Evolutionary conservation across 257 asterid genomes (phyloP).

Genomic region (Catharanthus roseus): DNA sequence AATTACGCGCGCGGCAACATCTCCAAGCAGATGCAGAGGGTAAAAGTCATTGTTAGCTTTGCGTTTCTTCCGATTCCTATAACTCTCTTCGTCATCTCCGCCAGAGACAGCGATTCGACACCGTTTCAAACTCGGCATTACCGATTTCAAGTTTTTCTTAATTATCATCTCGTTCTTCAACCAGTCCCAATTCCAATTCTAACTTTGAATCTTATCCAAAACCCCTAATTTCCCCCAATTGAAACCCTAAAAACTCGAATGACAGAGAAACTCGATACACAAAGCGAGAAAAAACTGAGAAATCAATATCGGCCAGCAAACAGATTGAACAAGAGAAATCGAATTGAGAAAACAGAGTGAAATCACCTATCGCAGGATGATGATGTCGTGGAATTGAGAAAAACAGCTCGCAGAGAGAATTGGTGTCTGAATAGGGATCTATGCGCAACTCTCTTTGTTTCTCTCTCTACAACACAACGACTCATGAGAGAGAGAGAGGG

Average conservation of each 20-base stretch:
- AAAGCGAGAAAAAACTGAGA: not conserved
- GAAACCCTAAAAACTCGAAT: constrained; percentile 25
- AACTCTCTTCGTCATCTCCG: constrained; percentile 58
- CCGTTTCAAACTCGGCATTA: constrained; percentile 92
- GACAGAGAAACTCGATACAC: constrained; percentile 16
- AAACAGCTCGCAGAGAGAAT: constrained; percentile 5
- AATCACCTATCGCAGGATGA: constrained; percentile 11
- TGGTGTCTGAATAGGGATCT: constrained; percentile 58
- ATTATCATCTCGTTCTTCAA: constrained; percentile 54
- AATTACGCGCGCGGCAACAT: constrained; percentile 63
- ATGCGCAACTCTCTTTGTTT: constrained; percentile 35
- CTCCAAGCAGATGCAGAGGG: constrained; percentile 68
- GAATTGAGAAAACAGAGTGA: constrained; percentile 3
- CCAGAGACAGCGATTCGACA: constrained; percentile 57
- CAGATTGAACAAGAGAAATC: not conserved
- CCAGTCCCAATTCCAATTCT: constrained; percentile 10
- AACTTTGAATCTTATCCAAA: constrained; percentile 10
- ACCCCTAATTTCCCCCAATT: constrained; percentile 39
- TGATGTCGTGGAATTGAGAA: constrained; percentile 43
- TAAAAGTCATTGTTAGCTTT: constrained; percentile 46
- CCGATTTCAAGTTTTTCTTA: constrained; percentile 83
- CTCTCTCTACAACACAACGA: constrained; percentile 17
- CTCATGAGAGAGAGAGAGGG: constrained; percentile 36
- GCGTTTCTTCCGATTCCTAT: constrained; percentile 61
- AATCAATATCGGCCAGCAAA: not conserved